phyloP scores from a whole-genome alignment of 2,329 filamentous ascomycete species.

The Cercospora sojina region DNA sequence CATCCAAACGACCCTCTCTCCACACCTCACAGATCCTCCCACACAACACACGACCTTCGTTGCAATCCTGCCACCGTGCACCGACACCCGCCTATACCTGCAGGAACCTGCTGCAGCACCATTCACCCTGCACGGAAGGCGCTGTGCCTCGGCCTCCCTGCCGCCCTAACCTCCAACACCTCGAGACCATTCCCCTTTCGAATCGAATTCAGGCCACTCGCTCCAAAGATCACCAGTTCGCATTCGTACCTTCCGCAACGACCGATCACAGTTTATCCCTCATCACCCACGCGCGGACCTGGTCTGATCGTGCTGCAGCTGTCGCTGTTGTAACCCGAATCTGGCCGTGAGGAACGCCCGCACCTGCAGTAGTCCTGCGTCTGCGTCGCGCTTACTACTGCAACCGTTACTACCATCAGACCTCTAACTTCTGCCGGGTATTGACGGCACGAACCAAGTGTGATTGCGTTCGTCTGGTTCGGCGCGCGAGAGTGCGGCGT shows the following conservation, averaged over 20 bases:
- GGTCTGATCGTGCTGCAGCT: not conserved
- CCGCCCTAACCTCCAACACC: not conserved
- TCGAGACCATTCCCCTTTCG: conserved; percentile 1
- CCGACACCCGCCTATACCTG: not conserved
- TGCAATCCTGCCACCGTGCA: not conserved
- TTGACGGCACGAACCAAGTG: not conserved
- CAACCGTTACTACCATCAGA: not conserved
- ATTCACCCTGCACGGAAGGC: not conserved
- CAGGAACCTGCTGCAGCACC: not conserved
- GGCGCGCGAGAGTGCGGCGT: not conserved
- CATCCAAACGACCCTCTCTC: not conserved
- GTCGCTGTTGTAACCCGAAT: not conserved
- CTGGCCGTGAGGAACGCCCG: not conserved
- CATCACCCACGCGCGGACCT: not conserved
- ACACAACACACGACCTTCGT: not conserved
- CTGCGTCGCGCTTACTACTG: not conserved
- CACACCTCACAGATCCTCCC: not conserved
- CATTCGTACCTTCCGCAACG: not conserved
- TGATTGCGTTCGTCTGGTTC: not conserved
- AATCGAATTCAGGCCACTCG: not conserved
- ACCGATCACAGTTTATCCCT: not conserved
- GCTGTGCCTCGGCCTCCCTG: not conserved
- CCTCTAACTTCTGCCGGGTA: not conserved
- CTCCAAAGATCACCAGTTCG: not conserved
- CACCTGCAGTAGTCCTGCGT: not conserved